Percentiles rank a stretch among this genome's conserved stretches.
Conservation (phyloP, 176 grass and related monocot genomes). For the Carex littledalei region DNA sequence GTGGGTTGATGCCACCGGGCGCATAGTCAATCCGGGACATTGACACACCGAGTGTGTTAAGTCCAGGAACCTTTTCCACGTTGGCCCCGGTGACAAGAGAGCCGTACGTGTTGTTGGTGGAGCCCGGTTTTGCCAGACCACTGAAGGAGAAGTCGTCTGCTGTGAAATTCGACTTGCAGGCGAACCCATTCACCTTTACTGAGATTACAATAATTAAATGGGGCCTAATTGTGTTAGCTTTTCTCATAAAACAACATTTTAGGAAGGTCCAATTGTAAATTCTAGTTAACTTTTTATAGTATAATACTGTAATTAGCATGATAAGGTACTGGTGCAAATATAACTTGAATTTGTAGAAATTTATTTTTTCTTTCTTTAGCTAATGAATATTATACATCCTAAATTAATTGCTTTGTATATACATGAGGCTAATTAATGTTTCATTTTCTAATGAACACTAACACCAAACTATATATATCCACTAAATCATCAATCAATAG, state of each 20-base stretch:
- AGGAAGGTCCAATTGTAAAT: background rate
- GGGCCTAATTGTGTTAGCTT: background rate
- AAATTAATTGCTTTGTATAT: no score
- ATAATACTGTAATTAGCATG: background rate
- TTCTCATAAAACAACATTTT: background rate
- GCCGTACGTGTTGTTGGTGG: slow-evolving; percentile 15
- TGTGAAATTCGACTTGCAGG: background rate
- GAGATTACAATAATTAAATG: slow-evolving; percentile 9
- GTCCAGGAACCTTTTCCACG: slow-evolving; percentile 15
- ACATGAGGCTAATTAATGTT: no score
- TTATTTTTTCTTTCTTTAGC: background rate
- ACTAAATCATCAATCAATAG: background rate
- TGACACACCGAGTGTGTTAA: slow-evolving; percentile 20
- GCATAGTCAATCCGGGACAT: slow-evolving; percentile 27
- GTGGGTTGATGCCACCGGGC: slow-evolving; percentile 9
- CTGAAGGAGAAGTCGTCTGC: slow-evolving; percentile 24
- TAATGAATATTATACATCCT: no score
- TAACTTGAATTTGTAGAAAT: background rate
- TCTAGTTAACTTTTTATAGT: background rate
- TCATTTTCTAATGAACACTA: no score
- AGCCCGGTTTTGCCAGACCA: slow-evolving; percentile 9
- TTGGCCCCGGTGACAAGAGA: slow-evolving; percentile 17
- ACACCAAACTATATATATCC: background rate
- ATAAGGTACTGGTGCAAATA: background rate
- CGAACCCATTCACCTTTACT: slow-evolving; percentile 30